Base-by-base conservation (phyloP, 208 protist genomes). In the Wallacemonas collosoma region DNA sequence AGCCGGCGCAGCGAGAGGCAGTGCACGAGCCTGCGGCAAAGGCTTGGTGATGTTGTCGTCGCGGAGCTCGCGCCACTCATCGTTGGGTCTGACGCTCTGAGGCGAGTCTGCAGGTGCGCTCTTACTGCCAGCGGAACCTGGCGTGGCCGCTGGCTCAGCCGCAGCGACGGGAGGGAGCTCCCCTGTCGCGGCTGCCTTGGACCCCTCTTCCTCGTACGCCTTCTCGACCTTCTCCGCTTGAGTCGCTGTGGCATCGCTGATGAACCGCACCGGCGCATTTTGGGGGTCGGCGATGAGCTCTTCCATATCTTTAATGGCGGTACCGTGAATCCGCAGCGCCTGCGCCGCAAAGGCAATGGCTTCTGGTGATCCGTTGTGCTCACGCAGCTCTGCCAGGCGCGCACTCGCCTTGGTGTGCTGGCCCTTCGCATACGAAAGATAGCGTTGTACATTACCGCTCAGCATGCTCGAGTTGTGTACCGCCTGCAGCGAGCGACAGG, bases 361-460 rank as follows among this genome's bases (percentile, higher is more conserved):
- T 15, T 48, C 15, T 3, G 60, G 60, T 35, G 60, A 45, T 8
- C 2, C 60, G 39, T 65, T 3, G 60, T 17, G 44, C 11, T 6
- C 40, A n/a, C 43, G 60, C 60, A 65, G 43, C 17, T 65, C 41
- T 3, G 12, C 26, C 6, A 58, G 50, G 15, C 64, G 44, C 26
- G 7, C 48, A 9, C 36, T n/a, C 7, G 64, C 68, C 44, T 58
- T 48, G 53, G 26, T 57, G 53, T 73, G 67, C 61, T 64, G 53
- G 44, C 55, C 55, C n/a, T 41, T 62, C 39, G 74, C 74, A 38
- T 72, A 53, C 43, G 26, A 11, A 26, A 71, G 56, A 62, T 83
- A 77, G 58, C 73, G 72, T 14, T 56, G 15, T 9, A 67, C 73
- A 40, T 77, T 68, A 47, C 73, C 78, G 56, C 64, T 75, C 17